A percentile compares a stretch with the other conserved stretches of the same genome.
Evolutionary conservation across 2,329 filamentous ascomycete genomes (phyloP).

Genomic region (Fusarium decemcellulare): DNA sequence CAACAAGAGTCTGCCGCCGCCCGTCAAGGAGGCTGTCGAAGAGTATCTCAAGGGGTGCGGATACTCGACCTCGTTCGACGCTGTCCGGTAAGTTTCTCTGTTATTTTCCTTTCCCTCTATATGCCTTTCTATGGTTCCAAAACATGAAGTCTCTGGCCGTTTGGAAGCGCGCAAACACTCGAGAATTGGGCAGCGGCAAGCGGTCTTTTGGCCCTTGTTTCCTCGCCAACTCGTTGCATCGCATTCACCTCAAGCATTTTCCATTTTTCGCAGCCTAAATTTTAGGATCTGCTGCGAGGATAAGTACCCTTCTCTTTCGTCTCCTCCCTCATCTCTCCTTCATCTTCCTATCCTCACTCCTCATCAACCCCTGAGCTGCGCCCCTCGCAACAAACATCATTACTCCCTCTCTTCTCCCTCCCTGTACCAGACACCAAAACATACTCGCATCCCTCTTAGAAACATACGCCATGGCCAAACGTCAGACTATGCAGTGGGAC

Average conservation of each 20-base stretch:
- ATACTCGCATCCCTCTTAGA: neutral
- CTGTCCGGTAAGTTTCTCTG: conserved; percentile 56
- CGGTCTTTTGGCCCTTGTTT: neutral
- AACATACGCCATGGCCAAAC: conserved; percentile 44
- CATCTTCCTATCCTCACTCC: neutral
- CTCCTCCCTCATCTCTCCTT: neutral
- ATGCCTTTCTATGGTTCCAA: neutral
- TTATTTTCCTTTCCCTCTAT: conserved; percentile 14
- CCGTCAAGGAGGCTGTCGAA: conserved; percentile 50
- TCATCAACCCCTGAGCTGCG: conserved; percentile 13
- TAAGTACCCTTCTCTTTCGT: conserved; percentile 15
- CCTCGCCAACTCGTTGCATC: neutral
- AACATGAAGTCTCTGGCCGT: too few relatives aligned
- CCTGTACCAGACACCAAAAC: neutral
- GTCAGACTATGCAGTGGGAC: conserved; percentile 57
- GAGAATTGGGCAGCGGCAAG: neutral
- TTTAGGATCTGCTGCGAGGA: neutral
- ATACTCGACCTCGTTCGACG: conserved; percentile 59
- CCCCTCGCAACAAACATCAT: neutral
- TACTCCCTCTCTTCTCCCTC: neutral
- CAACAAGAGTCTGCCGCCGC: conserved; percentile 45
- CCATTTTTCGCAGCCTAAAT: conserved; percentile 5
- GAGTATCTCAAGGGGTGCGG: conserved; percentile 51
- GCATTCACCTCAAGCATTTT: neutral
- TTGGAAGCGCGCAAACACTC: neutral